phyloP scores from a whole-genome alignment of 1,139 yeast genomes.

The Diutina sp. region DNA sequence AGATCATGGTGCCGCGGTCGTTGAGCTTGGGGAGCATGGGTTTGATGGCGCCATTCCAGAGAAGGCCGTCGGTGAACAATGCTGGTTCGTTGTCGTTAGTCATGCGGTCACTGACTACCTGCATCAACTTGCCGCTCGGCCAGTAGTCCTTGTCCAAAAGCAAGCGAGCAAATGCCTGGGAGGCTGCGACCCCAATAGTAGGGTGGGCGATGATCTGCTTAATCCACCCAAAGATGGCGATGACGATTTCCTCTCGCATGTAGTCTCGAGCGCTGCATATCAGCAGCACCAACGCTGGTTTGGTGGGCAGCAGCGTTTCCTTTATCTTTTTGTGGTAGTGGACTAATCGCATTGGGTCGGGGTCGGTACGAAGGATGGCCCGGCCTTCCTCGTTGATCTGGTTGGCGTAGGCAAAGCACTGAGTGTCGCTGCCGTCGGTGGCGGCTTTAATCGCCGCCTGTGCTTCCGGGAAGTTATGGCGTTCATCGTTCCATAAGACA shows the following conservation, averaged over 20 bases:
- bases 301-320: conserved; percentile 17
- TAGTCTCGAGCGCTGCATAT: conserved; percentile 36
- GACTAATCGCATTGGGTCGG: background rate
- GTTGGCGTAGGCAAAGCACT: conserved; percentile 21
- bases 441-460: conserved; percentile 26
- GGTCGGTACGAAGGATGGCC: conserved; percentile 14
- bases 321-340: conserved; percentile 4
- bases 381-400: conserved; percentile 23
- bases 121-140: conserved; percentile 17
- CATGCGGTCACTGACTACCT: conserved; percentile 8
- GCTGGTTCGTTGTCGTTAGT: conserved; percentile 8
- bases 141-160: conserved; percentile 14
- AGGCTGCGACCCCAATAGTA: conserved; percentile 15
- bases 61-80: conserved; percentile 20
- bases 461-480: conserved; percentile 44
- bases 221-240: conserved; percentile 38
- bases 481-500: conserved; percentile 64
- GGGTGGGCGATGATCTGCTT: conserved; percentile 21
- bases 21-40: background rate
- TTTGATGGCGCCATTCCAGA: conserved; percentile 13
- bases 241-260: conserved; percentile 32
- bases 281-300: conserved; percentile 41
- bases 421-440: conserved; percentile 11
- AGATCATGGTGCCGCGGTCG: background rate
- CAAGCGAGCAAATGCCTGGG: conserved; percentile 14